phyloP scores from a whole-genome alignment of 78 protist species.

The Polysphondylium violaceum region DNA sequence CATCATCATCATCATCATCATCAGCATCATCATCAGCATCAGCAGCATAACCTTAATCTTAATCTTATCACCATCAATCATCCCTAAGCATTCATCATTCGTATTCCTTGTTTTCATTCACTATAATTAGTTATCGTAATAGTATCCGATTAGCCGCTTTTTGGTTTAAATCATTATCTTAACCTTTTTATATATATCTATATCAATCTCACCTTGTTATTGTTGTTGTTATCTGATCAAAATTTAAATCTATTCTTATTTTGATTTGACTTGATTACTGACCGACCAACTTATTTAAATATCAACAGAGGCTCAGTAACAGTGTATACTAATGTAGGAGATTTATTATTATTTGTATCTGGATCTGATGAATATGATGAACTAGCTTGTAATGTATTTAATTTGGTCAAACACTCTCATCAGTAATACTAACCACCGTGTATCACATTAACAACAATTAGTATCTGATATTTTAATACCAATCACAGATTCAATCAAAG shows the following conservation, averaged over 20 bases:
- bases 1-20: not conserved
- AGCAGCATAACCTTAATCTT: not conserved
- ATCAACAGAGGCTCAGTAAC: conserved; percentile 4
- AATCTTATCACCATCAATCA: too few relatives aligned
- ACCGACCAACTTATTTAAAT: too few relatives aligned
- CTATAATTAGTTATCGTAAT: not conserved
- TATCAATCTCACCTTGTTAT: too few relatives aligned
- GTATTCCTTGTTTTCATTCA: not conserved
- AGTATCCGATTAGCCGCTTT: not conserved
- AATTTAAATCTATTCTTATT: not conserved
- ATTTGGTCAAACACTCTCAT: not conserved
- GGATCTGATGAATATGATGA: conserved; percentile 72
- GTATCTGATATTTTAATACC: conserved; percentile 66
- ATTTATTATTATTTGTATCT: conserved; percentile 51
- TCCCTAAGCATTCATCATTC: too few relatives aligned
- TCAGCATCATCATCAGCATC: not conserved
- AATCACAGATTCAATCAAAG: conserved; percentile 51
- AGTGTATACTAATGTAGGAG: conserved; percentile 65
- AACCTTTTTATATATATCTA: not conserved
- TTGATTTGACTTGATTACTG: too few relatives aligned
- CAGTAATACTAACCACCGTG: too few relatives aligned
- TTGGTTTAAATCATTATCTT: too few relatives aligned
- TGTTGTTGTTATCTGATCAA: too few relatives aligned
- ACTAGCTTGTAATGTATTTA: conserved; percentile 32
- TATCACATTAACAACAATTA: not conserved